These are phyloP conservation scores for Trypethelium eluteriae DNA, from an alignment of 495 filamentous ascomycete species.

Conservation along the genomic window DNA sequence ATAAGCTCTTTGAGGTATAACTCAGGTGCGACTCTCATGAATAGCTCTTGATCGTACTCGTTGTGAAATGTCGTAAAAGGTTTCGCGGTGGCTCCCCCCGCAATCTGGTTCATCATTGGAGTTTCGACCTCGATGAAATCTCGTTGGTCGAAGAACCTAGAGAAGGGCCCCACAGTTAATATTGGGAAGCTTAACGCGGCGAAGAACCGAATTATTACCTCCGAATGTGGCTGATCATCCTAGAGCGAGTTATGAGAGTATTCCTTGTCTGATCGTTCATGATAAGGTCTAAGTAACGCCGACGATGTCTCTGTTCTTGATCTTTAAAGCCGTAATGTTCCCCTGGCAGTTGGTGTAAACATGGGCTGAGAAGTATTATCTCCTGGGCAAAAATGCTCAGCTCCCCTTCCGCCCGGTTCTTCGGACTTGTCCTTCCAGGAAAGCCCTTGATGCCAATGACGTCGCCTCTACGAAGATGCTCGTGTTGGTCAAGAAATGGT, in stretches of 20 bases:
- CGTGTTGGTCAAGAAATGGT: constrained; percentile 78
- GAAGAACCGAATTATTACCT: constrained; percentile 41
- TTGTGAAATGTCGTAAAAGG: constrained; percentile 95
- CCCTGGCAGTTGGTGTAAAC: constrained; percentile 84
- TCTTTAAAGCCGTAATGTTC: constrained; percentile 93
- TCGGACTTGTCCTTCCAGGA: constrained; percentile 81
- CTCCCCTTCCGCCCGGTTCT: constrained; percentile 74
- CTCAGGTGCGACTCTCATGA: constrained; percentile 90
- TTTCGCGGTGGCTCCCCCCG: constrained; percentile 91
- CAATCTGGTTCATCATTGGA: constrained; percentile 93
- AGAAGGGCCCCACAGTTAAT: not conserved
- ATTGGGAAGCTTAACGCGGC: not conserved
- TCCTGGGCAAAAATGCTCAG: constrained; percentile 88
- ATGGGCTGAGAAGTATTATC: constrained; percentile 77
- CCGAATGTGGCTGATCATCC: constrained; percentile 78
- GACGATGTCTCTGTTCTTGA: constrained; percentile 81
- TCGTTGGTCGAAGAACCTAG: constrained; percentile 56
- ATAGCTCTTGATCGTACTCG: constrained; percentile 85
- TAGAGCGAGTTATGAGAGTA: constrained; percentile 72
- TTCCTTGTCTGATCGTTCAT: constrained; percentile 82
- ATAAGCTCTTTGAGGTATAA: constrained; percentile 94
- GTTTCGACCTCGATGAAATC: constrained; percentile 96
- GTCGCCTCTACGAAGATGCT: constrained; percentile 82
- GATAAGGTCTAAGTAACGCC: constrained; percentile 90
- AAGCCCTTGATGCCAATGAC: constrained; percentile 84